These are phyloP conservation scores for Sporothrix euskadiensis DNA, from an alignment of 2,329 filamentous ascomycete genomes.

Conservation along the genomic window DNA sequence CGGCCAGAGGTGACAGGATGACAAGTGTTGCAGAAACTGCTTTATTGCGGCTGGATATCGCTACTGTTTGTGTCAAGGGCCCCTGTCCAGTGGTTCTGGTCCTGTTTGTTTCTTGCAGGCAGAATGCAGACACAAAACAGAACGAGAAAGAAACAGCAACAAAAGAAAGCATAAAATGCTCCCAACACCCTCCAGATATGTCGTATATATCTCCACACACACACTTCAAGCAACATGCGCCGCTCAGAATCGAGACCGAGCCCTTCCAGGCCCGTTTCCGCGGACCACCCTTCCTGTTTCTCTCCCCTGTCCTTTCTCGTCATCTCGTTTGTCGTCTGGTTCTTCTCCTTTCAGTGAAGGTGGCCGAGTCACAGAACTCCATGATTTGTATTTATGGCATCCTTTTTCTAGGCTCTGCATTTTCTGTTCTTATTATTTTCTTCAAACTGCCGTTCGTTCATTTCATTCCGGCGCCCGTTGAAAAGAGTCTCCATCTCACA, in stretches of 20 bases:
- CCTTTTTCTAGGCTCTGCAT: background rate
- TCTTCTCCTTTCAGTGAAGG: slow-evolving; percentile 19
- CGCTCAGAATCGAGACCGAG: slow-evolving; percentile 11
- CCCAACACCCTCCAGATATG: background rate
- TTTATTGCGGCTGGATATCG: slow-evolving; percentile 8
- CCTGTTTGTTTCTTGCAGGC: background rate
- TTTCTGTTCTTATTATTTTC: background rate
- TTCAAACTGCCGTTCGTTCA: background rate
- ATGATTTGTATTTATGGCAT: background rate
- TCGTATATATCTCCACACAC: slow-evolving; percentile 5
- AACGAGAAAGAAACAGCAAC: background rate
- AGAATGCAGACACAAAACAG: background rate
- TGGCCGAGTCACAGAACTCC: background rate
- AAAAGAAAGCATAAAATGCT: slow-evolving; percentile 15
- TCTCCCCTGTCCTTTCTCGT: background rate
- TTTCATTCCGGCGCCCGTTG: background rate
- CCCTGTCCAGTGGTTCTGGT: slow-evolving; percentile 7
- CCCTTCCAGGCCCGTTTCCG: background rate
- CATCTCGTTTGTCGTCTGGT: background rate
- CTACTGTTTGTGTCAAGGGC: background rate
- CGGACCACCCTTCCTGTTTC: background rate
- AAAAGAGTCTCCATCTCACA: background rate
- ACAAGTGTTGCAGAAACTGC: background rate
- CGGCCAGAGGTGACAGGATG: background rate
- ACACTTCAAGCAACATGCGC: background rate